Percentiles rank a stretch among this genome's conserved stretches.
Evolutionary conservation across 2,329 filamentous ascomycete genomes (phyloP).

Genomic region (Botrytis cinerea): DNA sequence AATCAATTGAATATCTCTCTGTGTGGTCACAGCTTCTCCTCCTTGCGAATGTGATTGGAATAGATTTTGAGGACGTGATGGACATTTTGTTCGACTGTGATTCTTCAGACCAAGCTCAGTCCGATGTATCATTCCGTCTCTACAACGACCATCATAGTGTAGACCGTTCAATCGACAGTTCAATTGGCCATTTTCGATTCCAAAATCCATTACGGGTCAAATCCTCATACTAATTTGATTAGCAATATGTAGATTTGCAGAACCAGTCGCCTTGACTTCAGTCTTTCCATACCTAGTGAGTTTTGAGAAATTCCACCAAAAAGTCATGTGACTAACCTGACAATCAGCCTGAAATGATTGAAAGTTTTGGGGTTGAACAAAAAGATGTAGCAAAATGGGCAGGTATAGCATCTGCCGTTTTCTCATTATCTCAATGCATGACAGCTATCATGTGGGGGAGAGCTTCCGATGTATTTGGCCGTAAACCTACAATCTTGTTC

Average conservation of each 20-base stretch:
- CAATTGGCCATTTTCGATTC: background rate
- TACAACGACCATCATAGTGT: background rate
- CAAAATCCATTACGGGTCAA: background rate
- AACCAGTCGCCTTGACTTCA: conserved; percentile 68
- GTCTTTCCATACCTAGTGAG: conserved; percentile 48
- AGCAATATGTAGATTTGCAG: conserved; percentile 79
- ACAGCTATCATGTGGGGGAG: conserved; percentile 76
- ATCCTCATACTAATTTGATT: conserved; percentile 20
- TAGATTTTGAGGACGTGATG: background rate
- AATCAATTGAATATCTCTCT: background rate
- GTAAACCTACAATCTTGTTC: conserved; percentile 77
- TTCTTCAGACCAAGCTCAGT: background rate
- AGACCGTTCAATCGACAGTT: background rate
- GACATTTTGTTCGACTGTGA: background rate
- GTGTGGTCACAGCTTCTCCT: background rate
- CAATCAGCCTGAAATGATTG: conserved; percentile 78
- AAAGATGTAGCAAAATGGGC: conserved; percentile 79
- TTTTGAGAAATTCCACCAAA: background rate
- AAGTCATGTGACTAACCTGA: conserved; percentile 29
- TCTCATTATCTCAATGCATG: conserved; percentile 70
- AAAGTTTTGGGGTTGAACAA: conserved; percentile 70
- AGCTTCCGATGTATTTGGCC: conserved; percentile 74
- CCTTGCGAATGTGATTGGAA: conserved; percentile 12
- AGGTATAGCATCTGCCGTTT: conserved; percentile 71
- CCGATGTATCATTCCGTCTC: background rate